Percentiles rank a stretch among this genome's conserved stretches.
phyloP scores from a whole-genome alignment of 345 rosid genomes.

The Microthlaspi erraticum region DNA sequence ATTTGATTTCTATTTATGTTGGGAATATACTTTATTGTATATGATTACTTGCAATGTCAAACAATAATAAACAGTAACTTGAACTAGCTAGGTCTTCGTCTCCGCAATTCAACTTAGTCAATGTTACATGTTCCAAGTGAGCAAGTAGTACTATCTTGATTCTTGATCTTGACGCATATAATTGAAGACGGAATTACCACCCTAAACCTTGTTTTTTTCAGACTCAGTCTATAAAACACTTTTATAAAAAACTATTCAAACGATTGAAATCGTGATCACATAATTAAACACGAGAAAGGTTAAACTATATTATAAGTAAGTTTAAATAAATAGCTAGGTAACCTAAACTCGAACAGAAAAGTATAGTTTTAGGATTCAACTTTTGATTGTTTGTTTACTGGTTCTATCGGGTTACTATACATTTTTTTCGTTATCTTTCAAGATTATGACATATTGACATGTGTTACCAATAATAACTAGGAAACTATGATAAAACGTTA shows the following conservation, averaged over 20 bases:
- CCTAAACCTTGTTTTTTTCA: background rate
- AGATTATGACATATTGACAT: background rate
- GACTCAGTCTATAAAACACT: conserved; percentile 1
- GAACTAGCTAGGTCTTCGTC: conserved; percentile 39
- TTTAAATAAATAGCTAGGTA: conserved; percentile 20
- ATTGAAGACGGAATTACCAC: background rate
- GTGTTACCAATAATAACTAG: background rate
- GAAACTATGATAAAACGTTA: background rate
- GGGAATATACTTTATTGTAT: conserved; percentile 13
- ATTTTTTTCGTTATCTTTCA: background rate
- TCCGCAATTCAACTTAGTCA: conserved; percentile 21
- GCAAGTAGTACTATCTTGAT: background rate
- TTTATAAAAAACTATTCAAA: background rate
- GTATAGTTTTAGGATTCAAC: background rate
- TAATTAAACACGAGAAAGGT: background rate
- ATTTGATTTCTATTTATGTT: conserved; percentile 23
- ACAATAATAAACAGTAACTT: background rate
- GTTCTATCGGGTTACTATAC: background rate
- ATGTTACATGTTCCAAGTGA: conserved; percentile 34
- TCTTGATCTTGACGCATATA: background rate
- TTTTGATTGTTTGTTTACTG: background rate
- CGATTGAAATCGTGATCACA: background rate
- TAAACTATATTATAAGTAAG: background rate
- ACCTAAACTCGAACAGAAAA: conserved; percentile 31
- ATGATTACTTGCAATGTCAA: conserved; percentile 35